phyloP scores from a whole-genome alignment of 306 rosid genomes.

The Ormosia emarginata region DNA sequence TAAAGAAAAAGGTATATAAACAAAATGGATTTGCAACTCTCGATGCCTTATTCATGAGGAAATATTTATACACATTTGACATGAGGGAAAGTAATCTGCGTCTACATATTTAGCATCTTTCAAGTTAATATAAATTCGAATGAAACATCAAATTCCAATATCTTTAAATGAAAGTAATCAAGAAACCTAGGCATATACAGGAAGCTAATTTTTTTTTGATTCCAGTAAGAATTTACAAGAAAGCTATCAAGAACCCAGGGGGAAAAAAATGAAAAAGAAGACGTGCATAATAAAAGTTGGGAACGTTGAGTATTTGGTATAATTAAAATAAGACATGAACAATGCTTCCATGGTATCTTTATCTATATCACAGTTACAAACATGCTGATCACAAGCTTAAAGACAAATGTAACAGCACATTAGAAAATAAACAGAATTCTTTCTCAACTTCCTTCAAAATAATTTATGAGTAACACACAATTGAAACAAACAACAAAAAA shows the following conservation, averaged over 20 bases:
- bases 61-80: background rate
- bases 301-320: constrained; percentile 8
- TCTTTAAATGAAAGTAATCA: constrained; percentile 2
- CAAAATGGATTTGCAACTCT: background rate
- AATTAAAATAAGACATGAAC: background rate
- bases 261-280: background rate
- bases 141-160: background rate
- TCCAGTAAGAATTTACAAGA: background rate
- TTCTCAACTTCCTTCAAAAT: background rate
- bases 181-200: background rate
- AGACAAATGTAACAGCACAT: background rate
- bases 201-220: background rate
- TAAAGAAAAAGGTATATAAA: background rate
- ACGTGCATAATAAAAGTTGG: background rate
- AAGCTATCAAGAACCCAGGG: background rate
- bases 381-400: background rate
- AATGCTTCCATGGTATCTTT: constrained; percentile 9
- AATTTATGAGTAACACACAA: background rate
- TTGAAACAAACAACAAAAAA: background rate
- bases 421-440: background rate
- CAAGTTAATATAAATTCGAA: background rate
- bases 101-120: background rate
- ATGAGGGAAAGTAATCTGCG: background rate
- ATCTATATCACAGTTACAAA: background rate
- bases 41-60: constrained; percentile 1